A percentile compares a stretch with the other conserved stretches of the same genome.
Conservation (phyloP, 2,329 filamentous ascomycete species). For the Trichoderma asperellum region DNA sequence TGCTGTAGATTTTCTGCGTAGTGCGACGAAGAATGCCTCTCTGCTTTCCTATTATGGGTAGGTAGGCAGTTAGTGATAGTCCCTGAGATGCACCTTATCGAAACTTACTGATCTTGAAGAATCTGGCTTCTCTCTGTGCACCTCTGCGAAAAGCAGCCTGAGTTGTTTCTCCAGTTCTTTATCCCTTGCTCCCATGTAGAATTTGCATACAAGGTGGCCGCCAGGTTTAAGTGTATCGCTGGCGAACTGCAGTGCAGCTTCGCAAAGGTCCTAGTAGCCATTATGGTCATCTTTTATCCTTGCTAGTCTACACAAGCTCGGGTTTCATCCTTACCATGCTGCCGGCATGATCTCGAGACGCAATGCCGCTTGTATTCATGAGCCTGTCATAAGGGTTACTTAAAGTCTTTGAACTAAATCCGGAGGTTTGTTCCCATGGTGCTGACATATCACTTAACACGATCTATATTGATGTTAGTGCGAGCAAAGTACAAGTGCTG, state of each 20-base stretch:
- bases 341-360: conserved; percentile 84
- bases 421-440: conserved; percentile 83
- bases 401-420: conserved; percentile 84
- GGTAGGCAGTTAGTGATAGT: neutral
- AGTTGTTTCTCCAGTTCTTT: conserved; percentile 75
- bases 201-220: conserved; percentile 96
- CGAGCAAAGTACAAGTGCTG: neutral
- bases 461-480: conserved; percentile 53
- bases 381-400: conserved; percentile 97
- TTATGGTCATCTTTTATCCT: neutral
- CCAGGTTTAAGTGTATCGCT: conserved; percentile 80
- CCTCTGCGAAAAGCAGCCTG: conserved; percentile 75
- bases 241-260: conserved; percentile 81
- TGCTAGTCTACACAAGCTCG: neutral
- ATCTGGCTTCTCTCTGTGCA: conserved; percentile 87
- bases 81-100: neutral
- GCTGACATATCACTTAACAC: conserved; percentile 99
- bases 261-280: conserved; percentile 75
- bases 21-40: conserved; percentile 83
- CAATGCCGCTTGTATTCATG: conserved; percentile 96
- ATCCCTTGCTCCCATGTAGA: conserved; percentile 90
- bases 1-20: conserved; percentile 62
- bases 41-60: conserved; percentile 51
- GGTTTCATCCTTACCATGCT: conserved; percentile 76
- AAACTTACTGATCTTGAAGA: conserved; percentile 78